Evolutionary conservation across 495 filamentous ascomycete species (phyloP), one percentile per base, ranked within the genome.

Genomic region (Penicillium maclennaniae): DNA sequence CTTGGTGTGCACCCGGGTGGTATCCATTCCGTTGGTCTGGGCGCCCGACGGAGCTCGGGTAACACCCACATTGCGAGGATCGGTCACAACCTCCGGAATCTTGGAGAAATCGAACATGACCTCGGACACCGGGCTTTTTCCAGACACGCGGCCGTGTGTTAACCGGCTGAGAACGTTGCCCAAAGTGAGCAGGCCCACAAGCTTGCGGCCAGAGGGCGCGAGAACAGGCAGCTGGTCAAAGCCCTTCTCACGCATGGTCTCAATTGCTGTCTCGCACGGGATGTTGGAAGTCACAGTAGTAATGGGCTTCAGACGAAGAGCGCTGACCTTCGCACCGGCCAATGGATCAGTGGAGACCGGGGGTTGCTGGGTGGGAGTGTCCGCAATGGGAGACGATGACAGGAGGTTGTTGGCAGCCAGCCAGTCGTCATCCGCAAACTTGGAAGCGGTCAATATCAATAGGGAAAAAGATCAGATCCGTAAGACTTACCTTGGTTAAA

Each of bases 401-500:
- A 96, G 79, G 37, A 97, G 89, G 62, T 91, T 85, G 67, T 97
- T 97, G 43, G 92, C 92, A 45, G 89, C 91, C 44, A 97, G 85
- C 95, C 95, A 97, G 70, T 96, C 91, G 65, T 98, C 93, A 63
- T 98, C 95, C 56, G 91, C 88, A 65, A 98, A 98, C 81, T 83
- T 49, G 12, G 1, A 39, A 27, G 57, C 41, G 62, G 53, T 51
- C 37, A 59, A 38, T 28, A 55, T 44, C 7, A 28, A 21, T 28
- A 12, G 36, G 19, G 14, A 42, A 19, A n/a, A 19, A 51, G 7
- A 43, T 19, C 0, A 37, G 3, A 12, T 10, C 15, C 26, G 45
- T 6, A 6, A n/a, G 34, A 25, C 62, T 52, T 67, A 82, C 80
- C 78, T 99, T 99, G 71, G 86, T 91, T n/a, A 99, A 83, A 66